Percentiles rank a stretch among this genome's conserved stretches.
phyloP scores from a whole-genome alignment of 2,329 filamentous ascomycete genomes.

The Cyphellophora europaea region DNA sequence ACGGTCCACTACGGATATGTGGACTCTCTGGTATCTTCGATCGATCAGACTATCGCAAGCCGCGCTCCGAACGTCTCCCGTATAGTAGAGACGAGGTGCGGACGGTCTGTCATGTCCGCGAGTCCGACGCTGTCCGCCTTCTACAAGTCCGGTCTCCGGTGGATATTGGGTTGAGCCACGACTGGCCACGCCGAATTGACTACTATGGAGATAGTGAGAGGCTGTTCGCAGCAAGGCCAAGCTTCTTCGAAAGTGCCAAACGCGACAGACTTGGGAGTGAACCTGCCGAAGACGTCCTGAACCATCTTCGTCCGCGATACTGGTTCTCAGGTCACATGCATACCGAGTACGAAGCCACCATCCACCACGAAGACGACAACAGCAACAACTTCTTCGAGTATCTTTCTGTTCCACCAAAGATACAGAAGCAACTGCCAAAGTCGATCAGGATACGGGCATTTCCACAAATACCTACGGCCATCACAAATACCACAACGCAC shows the following conservation, averaged over 20 bases:
- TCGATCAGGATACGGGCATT: slow-evolving; percentile 22
- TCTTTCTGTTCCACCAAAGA: slow-evolving; percentile 43
- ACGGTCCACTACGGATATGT: slow-evolving; percentile 78
- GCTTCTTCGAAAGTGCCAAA: slow-evolving; percentile 66
- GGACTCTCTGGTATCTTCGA: slow-evolving; percentile 95
- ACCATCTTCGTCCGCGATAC: slow-evolving; percentile 68
- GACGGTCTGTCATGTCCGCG: slow-evolving; percentile 80
- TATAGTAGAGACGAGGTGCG: slow-evolving; percentile 69
- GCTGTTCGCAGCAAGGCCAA: slow-evolving; percentile 64
- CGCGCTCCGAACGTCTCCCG: slow-evolving; percentile 77
- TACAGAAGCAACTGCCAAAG: slow-evolving; percentile 29
- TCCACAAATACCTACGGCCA: slow-evolving; percentile 58
- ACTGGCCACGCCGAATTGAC: slow-evolving; percentile 86
- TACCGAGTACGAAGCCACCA: slow-evolving; percentile 66
- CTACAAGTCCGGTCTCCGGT: slow-evolving; percentile 74
- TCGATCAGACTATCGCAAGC: slow-evolving; percentile 72
- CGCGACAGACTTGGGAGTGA: slow-evolving; percentile 68
- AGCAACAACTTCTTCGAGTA: slow-evolving; percentile 30
- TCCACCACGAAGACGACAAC: slow-evolving; percentile 36
- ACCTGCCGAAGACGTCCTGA: slow-evolving; percentile 71
- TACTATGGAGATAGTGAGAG: slow-evolving; percentile 59
- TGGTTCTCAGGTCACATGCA: slow-evolving; percentile 97
- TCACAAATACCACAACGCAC: slow-evolving; percentile 67
- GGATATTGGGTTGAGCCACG: slow-evolving; percentile 85
- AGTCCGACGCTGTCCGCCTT: slow-evolving; percentile 83